Conservation (phyloP, 768 basidiomycete species). For the Boletus rubescentipes region DNA sequence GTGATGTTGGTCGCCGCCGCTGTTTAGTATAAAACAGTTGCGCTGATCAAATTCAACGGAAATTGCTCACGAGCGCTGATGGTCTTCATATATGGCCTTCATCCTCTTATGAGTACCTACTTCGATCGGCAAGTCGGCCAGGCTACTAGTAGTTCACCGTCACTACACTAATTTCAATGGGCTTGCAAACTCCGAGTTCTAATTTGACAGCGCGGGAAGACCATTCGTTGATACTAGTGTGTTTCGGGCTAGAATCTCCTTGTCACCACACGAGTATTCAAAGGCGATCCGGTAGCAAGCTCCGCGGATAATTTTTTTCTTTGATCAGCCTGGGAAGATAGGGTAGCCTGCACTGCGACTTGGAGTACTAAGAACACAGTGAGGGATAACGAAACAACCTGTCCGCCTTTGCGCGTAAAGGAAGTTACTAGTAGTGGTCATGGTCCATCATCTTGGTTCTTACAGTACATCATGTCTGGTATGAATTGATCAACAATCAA, state of each 20-base stretch:
- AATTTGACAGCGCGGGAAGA: background rate
- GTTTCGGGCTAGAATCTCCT: background rate
- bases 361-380: slow-evolving; percentile 6
- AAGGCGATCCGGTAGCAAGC: background rate
- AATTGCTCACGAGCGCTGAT: slow-evolving; percentile 18
- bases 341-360: background rate
- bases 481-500: background rate
- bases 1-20: slow-evolving; percentile 12
- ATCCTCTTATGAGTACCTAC: slow-evolving; percentile 1
- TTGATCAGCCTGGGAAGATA: background rate
- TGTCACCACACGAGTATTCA: background rate
- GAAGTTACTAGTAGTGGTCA: slow-evolving; percentile 3
- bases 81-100: slow-evolving; percentile 15
- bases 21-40: slow-evolving; percentile 11
- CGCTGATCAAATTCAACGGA: slow-evolving; percentile 27
- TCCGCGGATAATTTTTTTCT: background rate
- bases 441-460: background rate
- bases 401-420: slow-evolving; percentile 14
- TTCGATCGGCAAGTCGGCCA: slow-evolving; percentile 11
- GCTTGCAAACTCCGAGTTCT: background rate
- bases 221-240: background rate
- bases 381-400: slow-evolving; percentile 6
- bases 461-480: too few species aligned
- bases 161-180: background rate
- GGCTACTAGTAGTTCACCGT: slow-evolving; percentile 1